A percentile compares a stretch with the other conserved stretches of the same genome.
Conservation (phyloP, 2,329 filamentous ascomycete species). For the Pestalotiopsis sp. region DNA sequence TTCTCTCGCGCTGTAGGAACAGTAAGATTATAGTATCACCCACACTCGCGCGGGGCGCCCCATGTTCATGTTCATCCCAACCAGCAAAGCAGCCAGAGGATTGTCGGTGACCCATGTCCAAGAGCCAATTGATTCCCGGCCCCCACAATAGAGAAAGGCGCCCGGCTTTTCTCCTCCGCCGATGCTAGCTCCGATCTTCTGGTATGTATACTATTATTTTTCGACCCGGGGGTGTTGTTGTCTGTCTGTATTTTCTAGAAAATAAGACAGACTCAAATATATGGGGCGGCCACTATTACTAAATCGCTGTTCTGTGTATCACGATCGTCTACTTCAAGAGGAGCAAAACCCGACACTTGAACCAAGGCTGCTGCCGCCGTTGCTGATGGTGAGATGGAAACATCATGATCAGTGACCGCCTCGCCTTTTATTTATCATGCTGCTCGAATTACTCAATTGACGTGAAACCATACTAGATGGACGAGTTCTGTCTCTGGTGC, state of each 20-base stretch:
- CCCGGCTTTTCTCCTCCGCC: background rate
- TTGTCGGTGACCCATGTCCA: background rate
- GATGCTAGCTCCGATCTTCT: conserved; percentile 2
- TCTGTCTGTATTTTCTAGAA: background rate
- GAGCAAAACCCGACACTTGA: background rate
- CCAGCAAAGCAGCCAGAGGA: background rate
- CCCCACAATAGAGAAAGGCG: background rate
- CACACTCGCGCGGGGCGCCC: background rate
- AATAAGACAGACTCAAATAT: background rate
- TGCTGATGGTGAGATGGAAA: too few species aligned
- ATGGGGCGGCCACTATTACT: background rate
- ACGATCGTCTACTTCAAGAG: background rate
- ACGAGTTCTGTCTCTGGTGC: too few species aligned
- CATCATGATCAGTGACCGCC: too few species aligned
- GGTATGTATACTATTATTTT: background rate
- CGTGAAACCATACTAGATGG: too few species aligned
- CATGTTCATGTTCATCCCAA: background rate
- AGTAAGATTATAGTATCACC: conserved; percentile 6
- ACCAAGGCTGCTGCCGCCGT: background rate
- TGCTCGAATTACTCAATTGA: too few species aligned
- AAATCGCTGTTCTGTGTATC: background rate
- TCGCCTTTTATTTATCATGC: too few species aligned
- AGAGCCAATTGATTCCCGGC: background rate
- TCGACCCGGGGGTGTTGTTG: background rate
- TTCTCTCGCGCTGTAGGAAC: background rate